Base-by-base conservation (phyloP, 1,139 yeast species). In the Yamadazyma buinensis region DNA sequence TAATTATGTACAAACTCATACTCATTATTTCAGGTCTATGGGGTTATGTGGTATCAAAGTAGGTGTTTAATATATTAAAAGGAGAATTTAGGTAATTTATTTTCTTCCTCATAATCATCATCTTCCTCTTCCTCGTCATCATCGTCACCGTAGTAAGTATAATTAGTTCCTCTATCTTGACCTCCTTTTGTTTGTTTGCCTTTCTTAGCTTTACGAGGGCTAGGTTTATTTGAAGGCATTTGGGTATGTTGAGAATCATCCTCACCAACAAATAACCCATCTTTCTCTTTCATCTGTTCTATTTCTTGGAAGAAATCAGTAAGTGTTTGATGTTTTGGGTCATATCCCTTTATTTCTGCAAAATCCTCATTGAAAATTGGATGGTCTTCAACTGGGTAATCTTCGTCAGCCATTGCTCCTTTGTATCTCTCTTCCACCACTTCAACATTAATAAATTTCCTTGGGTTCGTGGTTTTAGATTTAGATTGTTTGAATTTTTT, bases 1-100 rank as follows among this genome's bases (percentile, higher is more conserved):
- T 18, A 54, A 64, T 31, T 60, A 59, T 40, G 59, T 62, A 38
- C 63, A 58, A 28, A 61, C 59, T 27, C 80, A 74, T 48, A 61
- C 67, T 34, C 66, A 72, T 9, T 74, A 74, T 46, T 73, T 74
- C 46, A 57, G 77, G 37, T 54, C 52, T 22, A 51, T 74, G 58
- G 79, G 79, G 0, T 46, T 59, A 25, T 74, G 80, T 49, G 75
- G 76, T 2, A 47, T 67, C 11, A 27, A 17, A 18, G 22, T 17
- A 8, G 19, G 5, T 17, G 19, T 5, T 17, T 17, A 5, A 17
- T 5, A 5, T 17, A 17, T 17, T 13, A 44, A 36, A 67, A 67
- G 14, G 67, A 60, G 50, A 67, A 67, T 36, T 49, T 54, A n/a
- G 70, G 68, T 35, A 61, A 61, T 31, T 57, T 64, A 30, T 56